phyloP scores from a whole-genome alignment of 2,329 filamentous ascomycete species.

The Curvularia hawaiiensis region DNA sequence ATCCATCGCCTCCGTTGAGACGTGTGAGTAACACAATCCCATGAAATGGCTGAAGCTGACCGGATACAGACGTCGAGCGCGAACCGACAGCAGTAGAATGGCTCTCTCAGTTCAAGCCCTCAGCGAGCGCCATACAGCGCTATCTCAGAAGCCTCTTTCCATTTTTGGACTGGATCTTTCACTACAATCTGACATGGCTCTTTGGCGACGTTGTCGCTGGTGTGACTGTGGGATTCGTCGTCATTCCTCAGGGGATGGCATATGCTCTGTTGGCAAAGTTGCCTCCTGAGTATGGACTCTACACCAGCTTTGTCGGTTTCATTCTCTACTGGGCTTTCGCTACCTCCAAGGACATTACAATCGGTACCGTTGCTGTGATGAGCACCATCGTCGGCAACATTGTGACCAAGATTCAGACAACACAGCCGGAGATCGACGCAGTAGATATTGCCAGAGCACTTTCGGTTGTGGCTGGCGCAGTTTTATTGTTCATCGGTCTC shows the following conservation, averaged over 20 bases:
- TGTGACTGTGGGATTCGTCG: conserved; percentile 75
- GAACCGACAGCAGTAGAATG: conserved; percentile 78
- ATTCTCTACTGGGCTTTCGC: conserved; percentile 97
- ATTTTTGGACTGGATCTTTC: conserved; percentile 83
- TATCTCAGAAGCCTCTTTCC: conserved; percentile 82
- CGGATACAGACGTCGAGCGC: conserved; percentile 78
- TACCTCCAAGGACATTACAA: conserved; percentile 98
- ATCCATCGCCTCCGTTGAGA: conserved; percentile 71
- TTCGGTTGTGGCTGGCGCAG: conserved; percentile 76
- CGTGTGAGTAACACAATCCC: conserved; percentile 23
- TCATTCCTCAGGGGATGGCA: conserved; percentile 97
- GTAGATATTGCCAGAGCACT: conserved; percentile 76
- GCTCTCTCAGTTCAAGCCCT: conserved; percentile 68
- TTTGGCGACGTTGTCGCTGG: conserved; percentile 86
- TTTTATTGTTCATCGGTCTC: conserved; percentile 81
- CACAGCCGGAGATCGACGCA: conserved; percentile 50
- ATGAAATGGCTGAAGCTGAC: conserved; percentile 24
- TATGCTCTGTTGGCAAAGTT: conserved; percentile 85
- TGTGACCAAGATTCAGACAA: conserved; percentile 63
- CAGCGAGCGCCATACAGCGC: conserved; percentile 53
- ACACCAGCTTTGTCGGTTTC: conserved; percentile 96
- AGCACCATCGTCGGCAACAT: conserved; percentile 88
- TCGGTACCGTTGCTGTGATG: conserved; percentile 96
- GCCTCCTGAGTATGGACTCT: conserved; percentile 82
- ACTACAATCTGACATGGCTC: conserved; percentile 91